A percentile compares a stretch with the other conserved stretches of the same genome.
Evolutionary conservation across 208 protist species (phyloP).

Genomic region (Herpetomonas muscarum): DNA sequence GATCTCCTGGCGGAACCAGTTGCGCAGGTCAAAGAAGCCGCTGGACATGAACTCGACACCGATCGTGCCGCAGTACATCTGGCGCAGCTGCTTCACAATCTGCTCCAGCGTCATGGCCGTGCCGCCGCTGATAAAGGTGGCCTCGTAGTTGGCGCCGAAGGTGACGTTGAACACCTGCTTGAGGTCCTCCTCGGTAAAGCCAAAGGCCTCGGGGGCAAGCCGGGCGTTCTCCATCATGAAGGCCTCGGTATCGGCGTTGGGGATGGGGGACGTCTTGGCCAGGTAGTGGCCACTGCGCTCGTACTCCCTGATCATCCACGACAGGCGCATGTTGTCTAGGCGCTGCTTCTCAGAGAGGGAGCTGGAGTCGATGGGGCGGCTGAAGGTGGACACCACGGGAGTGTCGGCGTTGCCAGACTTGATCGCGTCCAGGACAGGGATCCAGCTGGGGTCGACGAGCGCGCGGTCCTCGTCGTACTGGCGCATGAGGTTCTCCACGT

Average conservation of each 20-base stretch:
- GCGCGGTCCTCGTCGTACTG: slow-evolving; percentile 72
- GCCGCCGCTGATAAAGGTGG: slow-evolving; percentile 64
- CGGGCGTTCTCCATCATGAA: slow-evolving; percentile 17
- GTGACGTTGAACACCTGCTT: slow-evolving; percentile 75
- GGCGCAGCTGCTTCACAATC: slow-evolving; percentile 63
- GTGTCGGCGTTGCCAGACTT: slow-evolving; percentile 33
- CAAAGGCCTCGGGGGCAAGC: slow-evolving; percentile 68
- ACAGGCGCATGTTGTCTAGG: slow-evolving; percentile 86
- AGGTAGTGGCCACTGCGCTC: slow-evolving; percentile 82
- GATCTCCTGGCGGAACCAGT: slow-evolving; percentile 94
- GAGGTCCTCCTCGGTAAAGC: slow-evolving; percentile 78
- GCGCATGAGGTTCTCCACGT: slow-evolving; percentile 72
- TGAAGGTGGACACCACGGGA: slow-evolving; percentile 73
- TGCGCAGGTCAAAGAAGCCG: slow-evolving; percentile 88
- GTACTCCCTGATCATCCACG: slow-evolving; percentile 88
- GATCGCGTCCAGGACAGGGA: slow-evolving; percentile 75
- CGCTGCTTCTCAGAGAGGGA: slow-evolving; percentile 73
- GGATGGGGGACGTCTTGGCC: slow-evolving; percentile 75
- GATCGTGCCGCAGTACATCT: slow-evolving; percentile 90
- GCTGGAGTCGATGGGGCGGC: slow-evolving; percentile 51
- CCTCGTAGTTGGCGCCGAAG: slow-evolving; percentile 69
- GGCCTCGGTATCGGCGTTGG: slow-evolving; percentile 15
- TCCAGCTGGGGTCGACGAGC: slow-evolving; percentile 77
- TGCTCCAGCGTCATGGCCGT: slow-evolving; percentile 73
- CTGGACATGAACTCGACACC: slow-evolving; percentile 98